Conservation (phyloP, 768 basidiomycete species). For the Trametes cubensis region DNA sequence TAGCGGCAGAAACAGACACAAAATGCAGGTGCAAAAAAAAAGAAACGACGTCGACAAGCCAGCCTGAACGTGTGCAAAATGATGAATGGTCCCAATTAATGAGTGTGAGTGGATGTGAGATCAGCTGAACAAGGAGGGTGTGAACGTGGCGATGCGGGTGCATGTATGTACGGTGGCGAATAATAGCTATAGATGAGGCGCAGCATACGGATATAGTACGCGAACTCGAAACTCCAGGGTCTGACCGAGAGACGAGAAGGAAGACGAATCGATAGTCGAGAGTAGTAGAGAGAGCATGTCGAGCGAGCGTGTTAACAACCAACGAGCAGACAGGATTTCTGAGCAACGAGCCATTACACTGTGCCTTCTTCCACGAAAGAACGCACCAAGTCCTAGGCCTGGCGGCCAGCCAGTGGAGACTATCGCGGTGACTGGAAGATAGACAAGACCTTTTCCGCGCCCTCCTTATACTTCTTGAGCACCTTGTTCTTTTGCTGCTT, state of each 20-base stretch:
- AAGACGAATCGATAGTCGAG: neutral
- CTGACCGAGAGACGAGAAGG: constrained; percentile 13
- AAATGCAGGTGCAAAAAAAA: neutral
- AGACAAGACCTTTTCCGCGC: constrained; percentile 83
- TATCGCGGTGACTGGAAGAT: constrained; percentile 72
- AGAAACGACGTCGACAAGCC: constrained; percentile 11
- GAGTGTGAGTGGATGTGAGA: constrained; percentile 14
- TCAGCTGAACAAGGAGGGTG: constrained; percentile 2
- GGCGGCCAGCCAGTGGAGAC: constrained; percentile 16
- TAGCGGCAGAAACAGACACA: neutral
- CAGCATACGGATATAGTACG: constrained; percentile 26
- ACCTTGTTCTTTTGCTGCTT: constrained; percentile 68
- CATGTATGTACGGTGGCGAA: constrained; percentile 18
- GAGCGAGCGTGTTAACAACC: constrained; percentile 13
- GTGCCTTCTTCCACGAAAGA: neutral
- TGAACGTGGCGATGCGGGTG: constrained; percentile 3
- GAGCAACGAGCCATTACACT: neutral
- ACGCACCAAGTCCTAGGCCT: neutral
- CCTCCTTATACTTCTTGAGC: constrained; percentile 85
- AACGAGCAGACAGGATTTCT: neutral
- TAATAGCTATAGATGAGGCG: constrained; percentile 33
- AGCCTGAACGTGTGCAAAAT: constrained; percentile 8
- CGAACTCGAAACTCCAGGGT: constrained; percentile 11
- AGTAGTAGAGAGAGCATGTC: constrained; percentile 18
- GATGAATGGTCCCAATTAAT: constrained; percentile 21